A percentile compares a stretch with the other conserved stretches of the same genome.
phyloP scores from a whole-genome alignment of 768 basidiomycete species.

The Rhizopogon roseolus region DNA sequence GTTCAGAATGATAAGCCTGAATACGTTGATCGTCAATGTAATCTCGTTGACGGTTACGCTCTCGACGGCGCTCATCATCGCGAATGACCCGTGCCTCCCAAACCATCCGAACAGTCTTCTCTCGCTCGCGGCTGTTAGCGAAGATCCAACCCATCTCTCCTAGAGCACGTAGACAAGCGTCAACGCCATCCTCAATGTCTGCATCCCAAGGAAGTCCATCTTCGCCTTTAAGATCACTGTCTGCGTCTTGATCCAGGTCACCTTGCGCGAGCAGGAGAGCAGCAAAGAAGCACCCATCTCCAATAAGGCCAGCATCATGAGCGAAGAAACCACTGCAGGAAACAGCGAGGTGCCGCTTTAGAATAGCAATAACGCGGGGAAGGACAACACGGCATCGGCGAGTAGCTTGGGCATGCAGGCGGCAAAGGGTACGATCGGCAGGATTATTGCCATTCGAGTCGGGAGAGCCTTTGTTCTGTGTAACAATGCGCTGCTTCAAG shows the following conservation, averaged over 20 bases:
- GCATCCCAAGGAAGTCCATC: constrained; percentile 18
- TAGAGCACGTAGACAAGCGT: constrained; percentile 69
- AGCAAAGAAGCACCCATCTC: constrained; percentile 89
- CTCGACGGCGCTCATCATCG: constrained; percentile 25
- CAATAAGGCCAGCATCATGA: constrained; percentile 82
- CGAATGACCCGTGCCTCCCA: constrained; percentile 37
- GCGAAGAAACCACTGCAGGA: constrained; percentile 56
- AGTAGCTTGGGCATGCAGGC: constrained; percentile 43
- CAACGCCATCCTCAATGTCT: constrained; percentile 28
- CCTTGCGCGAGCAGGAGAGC: constrained; percentile 68
- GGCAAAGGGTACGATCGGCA: constrained; percentile 42
- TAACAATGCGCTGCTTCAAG: constrained; percentile 56
- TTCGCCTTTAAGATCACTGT: constrained; percentile 18
- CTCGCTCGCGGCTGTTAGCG: constrained; percentile 69
- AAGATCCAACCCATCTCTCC: constrained; percentile 79
- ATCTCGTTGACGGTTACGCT: constrained; percentile 10
- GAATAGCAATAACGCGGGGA: constrained; percentile 44
- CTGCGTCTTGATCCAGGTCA: constrained; percentile 47
- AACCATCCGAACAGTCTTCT: constrained; percentile 50
- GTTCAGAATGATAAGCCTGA: constrained; percentile 18
- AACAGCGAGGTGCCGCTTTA: constrained; percentile 43
- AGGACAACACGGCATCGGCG: constrained; percentile 45
- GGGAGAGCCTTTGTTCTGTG: constrained; percentile 33
- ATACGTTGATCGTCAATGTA: constrained; percentile 11
- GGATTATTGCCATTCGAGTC: constrained; percentile 35